phyloP scores from a whole-genome alignment of 1,284 basidiomycete species.

The Vanrija humicola region DNA sequence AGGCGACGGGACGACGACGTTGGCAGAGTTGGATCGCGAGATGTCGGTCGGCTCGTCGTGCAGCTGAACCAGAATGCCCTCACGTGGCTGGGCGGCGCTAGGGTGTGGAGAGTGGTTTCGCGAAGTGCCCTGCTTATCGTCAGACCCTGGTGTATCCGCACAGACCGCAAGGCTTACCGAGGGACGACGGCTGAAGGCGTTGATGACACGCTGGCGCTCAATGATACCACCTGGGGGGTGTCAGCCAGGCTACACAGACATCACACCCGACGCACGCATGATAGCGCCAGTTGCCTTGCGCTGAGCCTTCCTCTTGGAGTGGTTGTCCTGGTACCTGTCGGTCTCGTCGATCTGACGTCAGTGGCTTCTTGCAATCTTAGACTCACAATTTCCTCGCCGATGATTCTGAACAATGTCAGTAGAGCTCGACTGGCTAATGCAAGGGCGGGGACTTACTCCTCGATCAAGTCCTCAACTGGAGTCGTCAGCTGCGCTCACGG shows the following conservation, averaged over 20 bases:
- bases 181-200: constrained; percentile 37
- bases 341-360: constrained; percentile 74
- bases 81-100: constrained; percentile 3
- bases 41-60: constrained; percentile 1
- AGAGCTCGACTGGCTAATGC: constrained; percentile 5
- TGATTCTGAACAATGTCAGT: constrained; percentile 34
- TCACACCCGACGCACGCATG: constrained; percentile 56
- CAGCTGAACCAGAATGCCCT: constrained; percentile 9
- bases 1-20: neutral
- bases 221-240: constrained; percentile 46
- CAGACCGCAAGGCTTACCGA: constrained; percentile 24
- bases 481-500: neutral
- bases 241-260: neutral
- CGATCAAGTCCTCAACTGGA: constrained; percentile 50
- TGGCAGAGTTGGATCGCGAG: neutral
- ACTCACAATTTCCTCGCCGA: constrained; percentile 51
- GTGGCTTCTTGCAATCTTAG: neutral
- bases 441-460: constrained; percentile 30
- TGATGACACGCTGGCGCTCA: constrained; percentile 46
- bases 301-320: constrained; percentile 66
- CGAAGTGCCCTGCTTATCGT: neutral
- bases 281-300: constrained; percentile 67
- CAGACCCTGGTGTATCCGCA: neutral
- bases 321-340: constrained; percentile 80
- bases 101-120: neutral